Percentiles rank a stretch among this genome's conserved stretches.
phyloP scores from a whole-genome alignment of 1,284 basidiomycete genomes.

The Ceratobasidium theobromae region DNA sequence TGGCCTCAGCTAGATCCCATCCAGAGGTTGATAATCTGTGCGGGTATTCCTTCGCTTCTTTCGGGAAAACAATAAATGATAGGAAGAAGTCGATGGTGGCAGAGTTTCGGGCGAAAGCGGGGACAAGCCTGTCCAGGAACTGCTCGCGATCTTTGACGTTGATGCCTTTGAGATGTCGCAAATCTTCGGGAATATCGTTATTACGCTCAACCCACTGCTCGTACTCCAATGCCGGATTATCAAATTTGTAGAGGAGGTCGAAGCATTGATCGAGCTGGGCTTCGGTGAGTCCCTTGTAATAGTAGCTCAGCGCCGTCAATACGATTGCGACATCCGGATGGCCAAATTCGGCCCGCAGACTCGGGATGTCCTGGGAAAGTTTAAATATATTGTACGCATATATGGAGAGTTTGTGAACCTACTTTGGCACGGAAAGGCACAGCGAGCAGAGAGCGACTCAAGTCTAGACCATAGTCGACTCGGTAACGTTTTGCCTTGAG shows the following conservation, averaged over 20 bases:
- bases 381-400: conserved; percentile 38
- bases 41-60: conserved; percentile 53
- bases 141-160: conserved; percentile 50
- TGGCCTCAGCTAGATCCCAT: conserved; percentile 55
- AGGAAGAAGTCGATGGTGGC: conserved; percentile 55
- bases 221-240: conserved; percentile 52
- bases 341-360: conserved; percentile 55
- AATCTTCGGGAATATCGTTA: conserved; percentile 40
- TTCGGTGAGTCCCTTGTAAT: conserved; percentile 52
- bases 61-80: conserved; percentile 52
- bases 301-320: conserved; percentile 56
- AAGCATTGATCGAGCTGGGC: conserved; percentile 49
- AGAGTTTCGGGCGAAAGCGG: conserved; percentile 46
- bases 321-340: conserved; percentile 55
- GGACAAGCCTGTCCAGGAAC: conserved; percentile 42
- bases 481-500: conserved; percentile 52
- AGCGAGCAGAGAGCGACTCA: conserved; percentile 50
- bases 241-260: conserved; percentile 47
- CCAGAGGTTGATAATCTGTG: conserved; percentile 52
- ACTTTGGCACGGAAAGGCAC: conserved; percentile 54
- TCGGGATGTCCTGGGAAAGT: conserved; percentile 54
- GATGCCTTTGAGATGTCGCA: conserved; percentile 46
- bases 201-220: conserved; percentile 45
- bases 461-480: conserved; percentile 56
- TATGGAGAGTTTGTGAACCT: background rate